These are phyloP conservation scores for Candida nanaspora DNA, from an alignment of 805 yeast genomes.

Conservation along the genomic window DNA sequence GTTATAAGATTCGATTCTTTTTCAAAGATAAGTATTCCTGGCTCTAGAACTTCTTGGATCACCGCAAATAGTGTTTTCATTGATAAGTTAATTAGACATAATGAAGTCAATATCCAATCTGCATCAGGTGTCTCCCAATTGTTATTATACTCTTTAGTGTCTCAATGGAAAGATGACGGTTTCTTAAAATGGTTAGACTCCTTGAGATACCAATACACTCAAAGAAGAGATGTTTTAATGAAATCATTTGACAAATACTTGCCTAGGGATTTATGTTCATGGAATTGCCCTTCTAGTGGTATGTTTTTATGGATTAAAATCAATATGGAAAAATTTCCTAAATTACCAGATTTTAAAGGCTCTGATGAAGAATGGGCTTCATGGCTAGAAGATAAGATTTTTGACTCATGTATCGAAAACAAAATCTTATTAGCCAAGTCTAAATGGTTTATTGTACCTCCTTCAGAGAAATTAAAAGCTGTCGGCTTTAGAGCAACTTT, in stretches of 20 bases:
- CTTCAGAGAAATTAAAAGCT: slow-evolving; percentile 2
- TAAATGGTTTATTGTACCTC: slow-evolving; percentile 26
- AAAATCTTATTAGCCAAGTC: slow-evolving; percentile 26
- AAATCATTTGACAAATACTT: slow-evolving; percentile 36
- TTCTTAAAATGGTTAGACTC: slow-evolving; percentile 66
- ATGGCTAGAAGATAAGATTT: slow-evolving; percentile 24
- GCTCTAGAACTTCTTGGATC: slow-evolving; percentile 67
- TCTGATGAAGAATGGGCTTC: slow-evolving; percentile 23
- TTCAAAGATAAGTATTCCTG: slow-evolving; percentile 76
- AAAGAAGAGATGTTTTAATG: slow-evolving; percentile 43
- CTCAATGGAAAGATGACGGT: slow-evolving; percentile 53
- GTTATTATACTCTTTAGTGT: slow-evolving; percentile 48
- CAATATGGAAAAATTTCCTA: slow-evolving; percentile 30
- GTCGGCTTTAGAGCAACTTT: slow-evolving; percentile 27
- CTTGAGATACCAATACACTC: slow-evolving; percentile 53
- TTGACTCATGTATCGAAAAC: slow-evolving; percentile 15
- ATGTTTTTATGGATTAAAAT: slow-evolving; percentile 37
- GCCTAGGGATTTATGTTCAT: slow-evolving; percentile 35
- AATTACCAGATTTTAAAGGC: slow-evolving; percentile 27
- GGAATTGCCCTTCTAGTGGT: slow-evolving; percentile 36
- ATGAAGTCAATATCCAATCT: slow-evolving; percentile 67
- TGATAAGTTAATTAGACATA: slow-evolving; percentile 45
- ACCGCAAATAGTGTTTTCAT: slow-evolving; percentile 53
- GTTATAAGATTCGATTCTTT: slow-evolving; percentile 73
- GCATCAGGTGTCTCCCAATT: slow-evolving; percentile 72